Evolutionary conservation across 2,329 filamentous ascomycete genomes (phyloP), one percentile per base, ranked within the genome.

Genomic region (Plenodomus tracheiphilus): DNA sequence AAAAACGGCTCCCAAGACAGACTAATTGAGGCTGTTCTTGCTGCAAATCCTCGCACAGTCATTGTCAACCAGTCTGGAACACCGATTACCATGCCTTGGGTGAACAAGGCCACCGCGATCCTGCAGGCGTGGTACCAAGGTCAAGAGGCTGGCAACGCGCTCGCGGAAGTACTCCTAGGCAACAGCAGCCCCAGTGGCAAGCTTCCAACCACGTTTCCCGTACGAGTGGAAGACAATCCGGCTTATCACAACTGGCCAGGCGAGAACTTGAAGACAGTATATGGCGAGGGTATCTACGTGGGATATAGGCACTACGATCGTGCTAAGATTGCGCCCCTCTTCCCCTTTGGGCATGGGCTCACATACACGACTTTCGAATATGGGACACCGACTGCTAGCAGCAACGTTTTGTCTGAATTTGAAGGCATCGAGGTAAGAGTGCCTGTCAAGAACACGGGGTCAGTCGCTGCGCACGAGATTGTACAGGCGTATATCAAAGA

Each of bases 41-140:
- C 77, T 0, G 86, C 79, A 0, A 90, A 91, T 65, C 79, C 85
- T 4, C 84, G 85, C 52, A 85, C 86, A 1, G 81, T 84, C 1
- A 81, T 93, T 3, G 85, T 91, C 16, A 85, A 89, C 65, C 88
- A 92, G 68, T 89, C 86, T 1, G 88, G 88, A 19, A 89, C 87
- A 0, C 88, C 89, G 0, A 81, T 87, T 20, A 77, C 79, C 3
- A 85, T 89, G 85, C 86, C 86, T 15, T 91, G 87, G 88, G 82
- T 77, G 1, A 76, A 83, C 54, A 71, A 77, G 18, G 84, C 87
- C 2, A 81, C 85, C 2, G 82, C 85, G 1, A 84, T 91, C 22
- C 64, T 91, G 1, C 87, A 91, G 65, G 81, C 88, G 7, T 94
- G 89, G 88, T 94, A 91, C 63, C 88, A 89, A 51, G 89, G 90